Evolutionary conservation across 352 stramenopile genomes (phyloP).

Genomic region (Globisporangium heterothallicum): DNA sequence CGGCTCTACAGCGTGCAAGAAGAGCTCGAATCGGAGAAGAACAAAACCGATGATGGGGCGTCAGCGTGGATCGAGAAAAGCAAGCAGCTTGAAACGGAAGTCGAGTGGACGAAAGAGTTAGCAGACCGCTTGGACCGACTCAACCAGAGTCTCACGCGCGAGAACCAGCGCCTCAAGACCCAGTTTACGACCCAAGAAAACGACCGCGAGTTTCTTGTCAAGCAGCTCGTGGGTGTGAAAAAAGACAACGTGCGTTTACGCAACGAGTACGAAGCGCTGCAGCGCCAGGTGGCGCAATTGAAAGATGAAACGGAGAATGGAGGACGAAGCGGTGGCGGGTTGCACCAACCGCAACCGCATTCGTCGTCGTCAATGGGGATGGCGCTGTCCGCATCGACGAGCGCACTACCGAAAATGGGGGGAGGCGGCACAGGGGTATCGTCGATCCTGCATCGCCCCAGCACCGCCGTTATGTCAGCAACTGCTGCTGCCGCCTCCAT

Average conservation of each 20-base stretch:
- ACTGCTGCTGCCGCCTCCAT: not conserved
- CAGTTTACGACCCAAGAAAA: constrained; percentile 92
- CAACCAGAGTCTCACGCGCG: constrained; percentile 85
- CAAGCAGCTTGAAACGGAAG: constrained; percentile 85
- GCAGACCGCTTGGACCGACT: constrained; percentile 85
- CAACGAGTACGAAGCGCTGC: constrained; percentile 47
- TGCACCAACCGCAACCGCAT: not conserved
- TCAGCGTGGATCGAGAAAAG: constrained; percentile 90
- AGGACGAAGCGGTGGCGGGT: not conserved
- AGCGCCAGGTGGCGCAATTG: constrained; percentile 46
- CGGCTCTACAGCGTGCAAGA: constrained; percentile 90
- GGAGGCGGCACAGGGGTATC: not conserved
- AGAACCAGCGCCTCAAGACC: constrained; percentile 87
- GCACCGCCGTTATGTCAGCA: constrained; percentile 16
- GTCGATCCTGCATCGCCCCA: constrained; percentile 18
- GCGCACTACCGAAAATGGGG: constrained; percentile 29
- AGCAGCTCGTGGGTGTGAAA: constrained; percentile 88
- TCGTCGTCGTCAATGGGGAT: constrained; percentile 9
- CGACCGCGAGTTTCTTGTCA: constrained; percentile 91
- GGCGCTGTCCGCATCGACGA: constrained; percentile 29
- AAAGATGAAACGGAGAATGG: constrained; percentile 30
- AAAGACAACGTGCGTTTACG: constrained; percentile 87
- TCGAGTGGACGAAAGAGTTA: constrained; percentile 89
- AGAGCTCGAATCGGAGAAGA: constrained; percentile 90
- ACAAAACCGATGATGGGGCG: constrained; percentile 86